Conservation (phyloP, 2,329 filamentous ascomycete species). For the Alternaria tenuissima region DNA sequence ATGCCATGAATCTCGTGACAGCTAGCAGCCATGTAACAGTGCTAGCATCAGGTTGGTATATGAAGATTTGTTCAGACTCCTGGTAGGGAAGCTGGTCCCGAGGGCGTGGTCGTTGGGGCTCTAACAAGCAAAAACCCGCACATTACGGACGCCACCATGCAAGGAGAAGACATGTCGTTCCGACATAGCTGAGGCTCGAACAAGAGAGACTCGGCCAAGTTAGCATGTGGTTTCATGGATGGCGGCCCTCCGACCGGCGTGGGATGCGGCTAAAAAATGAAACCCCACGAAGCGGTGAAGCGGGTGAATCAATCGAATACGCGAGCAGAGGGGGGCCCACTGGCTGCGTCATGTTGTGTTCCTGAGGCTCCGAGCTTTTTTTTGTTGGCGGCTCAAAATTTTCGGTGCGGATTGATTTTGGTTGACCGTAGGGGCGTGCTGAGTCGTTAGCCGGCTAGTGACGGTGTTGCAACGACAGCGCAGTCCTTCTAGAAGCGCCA, state of each 20-base stretch:
- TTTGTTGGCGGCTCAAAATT: slow-evolving; percentile 28
- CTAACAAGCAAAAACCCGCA: not conserved
- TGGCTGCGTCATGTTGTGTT: slow-evolving; percentile 34
- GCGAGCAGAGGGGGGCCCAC: slow-evolving; percentile 19
- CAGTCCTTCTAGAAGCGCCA: slow-evolving; percentile 30
- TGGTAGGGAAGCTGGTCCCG: slow-evolving; percentile 4
- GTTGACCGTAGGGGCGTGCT: slow-evolving; percentile 29
- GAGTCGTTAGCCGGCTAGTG: slow-evolving; percentile 35
- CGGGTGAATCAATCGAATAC: slow-evolving; percentile 28
- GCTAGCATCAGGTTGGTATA: not conserved
- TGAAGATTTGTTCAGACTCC: not conserved
- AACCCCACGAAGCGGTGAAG: slow-evolving; percentile 45
- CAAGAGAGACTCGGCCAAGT: slow-evolving; percentile 15
- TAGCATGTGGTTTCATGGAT: slow-evolving; percentile 15
- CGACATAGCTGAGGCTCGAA: slow-evolving; percentile 12
- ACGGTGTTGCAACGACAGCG: slow-evolving; percentile 21
- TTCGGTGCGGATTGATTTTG: slow-evolving; percentile 23
- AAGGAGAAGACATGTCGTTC: slow-evolving; percentile 15
- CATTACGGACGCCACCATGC: slow-evolving; percentile 17
- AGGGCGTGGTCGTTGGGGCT: slow-evolving; percentile 14
- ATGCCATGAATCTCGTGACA: slow-evolving; percentile 1
- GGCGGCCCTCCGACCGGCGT: slow-evolving; percentile 17
- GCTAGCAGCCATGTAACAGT: not conserved
- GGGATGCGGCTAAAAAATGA: slow-evolving; percentile 38
- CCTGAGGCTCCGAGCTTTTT: slow-evolving; percentile 26